Base-by-base conservation (phyloP, 2,329 filamentous ascomycete genomes). In the Escovopsis weberi region DNA sequence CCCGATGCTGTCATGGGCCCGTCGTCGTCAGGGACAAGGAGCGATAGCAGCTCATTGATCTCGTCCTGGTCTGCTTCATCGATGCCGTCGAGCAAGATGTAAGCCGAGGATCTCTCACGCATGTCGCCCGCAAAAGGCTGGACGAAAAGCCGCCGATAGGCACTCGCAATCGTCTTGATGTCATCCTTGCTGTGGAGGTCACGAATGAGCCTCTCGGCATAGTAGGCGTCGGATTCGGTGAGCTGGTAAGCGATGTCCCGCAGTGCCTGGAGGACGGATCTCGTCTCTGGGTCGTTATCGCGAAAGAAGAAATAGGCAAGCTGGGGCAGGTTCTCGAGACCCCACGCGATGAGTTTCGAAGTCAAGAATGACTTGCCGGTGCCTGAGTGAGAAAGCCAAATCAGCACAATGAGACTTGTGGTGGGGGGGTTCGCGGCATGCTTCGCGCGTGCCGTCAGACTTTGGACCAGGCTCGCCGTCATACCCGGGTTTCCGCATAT, bases 231-330 rank as follows among this genome's bases (percentile, higher is more conserved):
- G 38, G 60, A 61, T 43, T 68, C 60, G 44, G 62, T 65, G 30
- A 70, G 56, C 45, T 71, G 67, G 44, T 65, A 68, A 0, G 68
- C 66, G 10, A 70, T 48, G 33, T 69, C 65, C 0, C 65, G 57
- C 5, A 71, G 55, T 1, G 65, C 66, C 42, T 67, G 64, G 9
- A 64, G 57, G 7, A 69, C 58, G 4, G 64, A 68, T 36, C 65
- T 53, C 0, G 66, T 67, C 33, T 67, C 59, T 1, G 66, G 64
- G 42, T 67, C 65, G 45, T 67, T 66, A 41, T 67, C 63, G 26
- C 66, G 62, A 51, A 70, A 69, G 51, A 67, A 71, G 43, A 69
- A 69, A 51, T 68, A 71, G 1, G 56, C 67, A 2, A 56, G 37
- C 9, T 58, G 61, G 0, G 53, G 54, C n/a, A 57, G 53, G 26